Conservation (phyloP, 1,284 basidiomycete species). For the Porogramme epimiltina region DNA sequence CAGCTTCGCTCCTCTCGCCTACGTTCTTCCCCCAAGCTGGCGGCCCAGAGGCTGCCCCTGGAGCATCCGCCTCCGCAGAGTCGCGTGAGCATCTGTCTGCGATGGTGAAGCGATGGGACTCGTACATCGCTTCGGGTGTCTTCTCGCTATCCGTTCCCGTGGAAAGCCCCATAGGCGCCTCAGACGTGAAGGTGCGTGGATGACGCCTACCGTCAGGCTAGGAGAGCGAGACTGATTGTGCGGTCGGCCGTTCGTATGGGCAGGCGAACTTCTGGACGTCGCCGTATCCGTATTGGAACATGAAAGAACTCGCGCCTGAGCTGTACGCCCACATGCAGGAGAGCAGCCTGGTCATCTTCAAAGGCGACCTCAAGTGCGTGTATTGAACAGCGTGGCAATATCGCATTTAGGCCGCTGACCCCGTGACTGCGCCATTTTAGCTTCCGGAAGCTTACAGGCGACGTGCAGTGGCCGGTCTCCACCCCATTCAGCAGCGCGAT, state of each 20-base stretch:
- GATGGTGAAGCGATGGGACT: constrained; percentile 77
- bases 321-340: constrained; percentile 62
- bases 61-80: constrained; percentile 21
- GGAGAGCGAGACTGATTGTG: too few relatives aligned
- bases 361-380: constrained; percentile 87
- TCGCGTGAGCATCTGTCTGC: constrained; percentile 46
- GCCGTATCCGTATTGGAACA: constrained; percentile 82
- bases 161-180: constrained; percentile 63
- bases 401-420: not conserved
- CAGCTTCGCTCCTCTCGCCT: constrained; percentile 59
- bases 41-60: constrained; percentile 8
- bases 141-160: constrained; percentile 78
- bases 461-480: constrained; percentile 85
- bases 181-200: constrained; percentile 38
- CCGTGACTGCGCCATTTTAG: not conserved
- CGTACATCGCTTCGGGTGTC: constrained; percentile 66
- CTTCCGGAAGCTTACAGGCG: constrained; percentile 78
- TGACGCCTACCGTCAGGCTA: not conserved
- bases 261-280: constrained; percentile 80
- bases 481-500: constrained; percentile 82
- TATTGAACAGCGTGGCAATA: not conserved
- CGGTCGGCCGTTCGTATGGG: not conserved
- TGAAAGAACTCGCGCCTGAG: constrained; percentile 61
- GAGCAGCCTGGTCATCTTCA: constrained; percentile 89
- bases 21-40: constrained; percentile 49